Evolutionary conservation across 2,329 filamentous ascomycete genomes (phyloP).

Genomic region (Colletotrichum brevisporum): DNA sequence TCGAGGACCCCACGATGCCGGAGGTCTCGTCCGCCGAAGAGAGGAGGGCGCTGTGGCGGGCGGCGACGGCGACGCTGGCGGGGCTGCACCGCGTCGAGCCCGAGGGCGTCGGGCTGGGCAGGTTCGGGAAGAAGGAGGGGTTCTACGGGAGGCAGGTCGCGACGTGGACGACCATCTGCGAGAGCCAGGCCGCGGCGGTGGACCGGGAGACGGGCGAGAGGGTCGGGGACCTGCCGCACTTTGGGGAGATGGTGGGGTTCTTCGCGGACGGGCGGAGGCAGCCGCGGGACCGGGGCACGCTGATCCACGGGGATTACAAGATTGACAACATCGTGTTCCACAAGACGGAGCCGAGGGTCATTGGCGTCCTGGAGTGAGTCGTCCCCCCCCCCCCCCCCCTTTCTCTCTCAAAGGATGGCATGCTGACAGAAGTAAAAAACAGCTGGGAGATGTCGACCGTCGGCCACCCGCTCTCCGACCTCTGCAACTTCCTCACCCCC

Average conservation of each 20-base stretch:
- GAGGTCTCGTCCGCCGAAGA: conserved; percentile 75
- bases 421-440: conserved; percentile 31
- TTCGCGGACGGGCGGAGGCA: conserved; percentile 79
- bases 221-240: conserved; percentile 88
- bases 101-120: conserved; percentile 74
- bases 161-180: conserved; percentile 85
- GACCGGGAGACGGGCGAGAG: conserved; percentile 83
- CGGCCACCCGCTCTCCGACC: conserved; percentile 93
- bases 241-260: conserved; percentile 83
- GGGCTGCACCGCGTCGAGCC: conserved; percentile 85
- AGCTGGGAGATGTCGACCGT: conserved; percentile 98
- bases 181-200: conserved; percentile 79
- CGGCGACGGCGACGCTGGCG: conserved; percentile 86
- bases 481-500: conserved; percentile 78
- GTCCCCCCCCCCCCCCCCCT: background rate
- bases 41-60: conserved; percentile 86
- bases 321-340: conserved; percentile 94
- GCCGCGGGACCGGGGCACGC: conserved; percentile 81
- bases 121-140: conserved; percentile 79
- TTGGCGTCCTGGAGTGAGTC: conserved; percentile 88
- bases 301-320: conserved; percentile 98
- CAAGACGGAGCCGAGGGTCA: conserved; percentile 87
- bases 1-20: conserved; percentile 89
- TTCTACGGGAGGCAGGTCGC: conserved; percentile 91
- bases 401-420: background rate